Evolutionary conservation across 805 yeast species (phyloP).

Genomic region (Kregervanrija delftensis): DNA sequence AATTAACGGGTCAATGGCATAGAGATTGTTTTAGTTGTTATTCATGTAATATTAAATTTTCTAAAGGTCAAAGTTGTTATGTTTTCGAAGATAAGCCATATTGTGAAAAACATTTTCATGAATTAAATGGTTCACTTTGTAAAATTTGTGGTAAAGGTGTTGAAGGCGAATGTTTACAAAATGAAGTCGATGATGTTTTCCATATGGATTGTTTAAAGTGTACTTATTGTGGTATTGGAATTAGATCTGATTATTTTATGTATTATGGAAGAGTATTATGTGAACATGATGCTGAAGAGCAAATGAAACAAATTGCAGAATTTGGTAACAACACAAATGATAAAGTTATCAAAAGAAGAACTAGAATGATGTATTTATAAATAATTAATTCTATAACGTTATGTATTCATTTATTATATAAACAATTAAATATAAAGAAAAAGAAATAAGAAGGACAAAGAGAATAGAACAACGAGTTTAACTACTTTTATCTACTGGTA

Average conservation of each 20-base stretch:
- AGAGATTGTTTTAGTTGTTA: constrained; percentile 75
- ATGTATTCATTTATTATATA: background rate
- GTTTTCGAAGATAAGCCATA: constrained; percentile 75
- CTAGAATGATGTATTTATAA: constrained; percentile 25
- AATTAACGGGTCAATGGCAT: constrained; percentile 91
- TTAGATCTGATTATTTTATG: constrained; percentile 49
- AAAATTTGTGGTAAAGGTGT: constrained; percentile 64
- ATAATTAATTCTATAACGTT: background rate
- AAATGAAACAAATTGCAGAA: constrained; percentile 11
- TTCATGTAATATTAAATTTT: constrained; percentile 51
- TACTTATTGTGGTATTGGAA: constrained; percentile 44
- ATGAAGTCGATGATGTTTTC: constrained; percentile 62
- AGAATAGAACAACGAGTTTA: background rate
- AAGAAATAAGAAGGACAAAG: background rate
- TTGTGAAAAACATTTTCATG: constrained; percentile 75
- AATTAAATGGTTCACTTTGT: constrained; percentile 69
- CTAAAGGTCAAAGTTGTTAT: constrained; percentile 61
- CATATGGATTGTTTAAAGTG: constrained; percentile 73
- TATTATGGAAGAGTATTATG: constrained; percentile 44
- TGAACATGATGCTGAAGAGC: constrained; percentile 33
- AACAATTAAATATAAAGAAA: background rate
- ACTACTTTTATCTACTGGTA: constrained; percentile 11
- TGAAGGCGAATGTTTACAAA: constrained; percentile 87
- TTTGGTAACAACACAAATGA: constrained; percentile 5
- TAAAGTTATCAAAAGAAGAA: constrained; percentile 26